Evolutionary conservation across 2,329 filamentous ascomycete genomes (phyloP), one percentile per base, ranked within the genome.

Genomic region (Aspergillus sp.): DNA sequence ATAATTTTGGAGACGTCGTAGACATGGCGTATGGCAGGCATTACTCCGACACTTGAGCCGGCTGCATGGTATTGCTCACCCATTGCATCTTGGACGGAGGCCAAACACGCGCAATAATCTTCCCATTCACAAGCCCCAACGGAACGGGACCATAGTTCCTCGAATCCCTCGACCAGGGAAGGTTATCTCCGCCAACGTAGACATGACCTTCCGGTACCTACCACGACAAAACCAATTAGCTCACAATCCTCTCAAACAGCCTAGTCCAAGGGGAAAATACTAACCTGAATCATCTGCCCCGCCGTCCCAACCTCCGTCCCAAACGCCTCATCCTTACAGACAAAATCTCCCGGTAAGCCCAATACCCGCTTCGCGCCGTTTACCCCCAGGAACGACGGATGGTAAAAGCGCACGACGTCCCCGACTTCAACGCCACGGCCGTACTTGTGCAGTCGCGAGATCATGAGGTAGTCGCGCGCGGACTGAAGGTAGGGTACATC

Each of bases 201-300:
- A 89, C 94, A 73, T 98, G 93, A 1, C 93, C 93, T 61, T 86
- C 75, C 0, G 93, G 93, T 10, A 98, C 81, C 86, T 94, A 59
- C 6, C 28, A 42, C 40, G 45, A 41, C 41, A 42, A 30, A 39
- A 40, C 26, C 19, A 35, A 41, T 47, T 47, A 46, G 46, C 33
- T 7, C 19, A 4, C 8, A 10, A 9, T 1, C 7, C 12, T 4
- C 12, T 4, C 12, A 12, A 28, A 28, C 3, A 39, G 10, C 36
- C 5, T 19, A 36, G n/a, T 19, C 19, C 19, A 2, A 32, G 6
- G 6, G 8, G 30, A 32, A 9, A 41, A 47, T 43, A 50, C 63
- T 40, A 59, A 86, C 86, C 62, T 70, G 67, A 48, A 73, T 68
- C 69, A 74, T 73, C 53, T 67, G 64, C 45, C 54, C 53, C 33